Base-by-base conservation (phyloP, 2,329 filamentous ascomycete species). In the Aaosphaeria pasadenensis region DNA sequence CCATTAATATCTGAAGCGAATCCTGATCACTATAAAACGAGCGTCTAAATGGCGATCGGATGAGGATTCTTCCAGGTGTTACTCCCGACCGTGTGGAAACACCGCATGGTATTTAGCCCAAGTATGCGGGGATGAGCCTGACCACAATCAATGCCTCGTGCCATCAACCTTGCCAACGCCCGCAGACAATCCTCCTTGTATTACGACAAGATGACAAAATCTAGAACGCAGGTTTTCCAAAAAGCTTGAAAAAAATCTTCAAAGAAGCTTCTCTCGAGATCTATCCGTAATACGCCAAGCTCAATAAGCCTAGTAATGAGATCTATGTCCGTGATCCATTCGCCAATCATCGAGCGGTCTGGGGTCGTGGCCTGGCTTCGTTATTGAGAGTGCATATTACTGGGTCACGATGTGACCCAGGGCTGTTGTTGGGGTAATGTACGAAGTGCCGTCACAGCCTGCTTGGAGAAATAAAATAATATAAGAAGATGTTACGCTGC, bases 231-330 rank as follows among this genome's bases (percentile, higher is more conserved):
- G 17, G 17, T 24, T 24, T 24, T 24, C 17, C 17, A 24, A 43
- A 6, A n/a, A 44, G 42, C 42, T n/a, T 44, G 32, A 35, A 5
- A 11, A 9, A 35, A 35, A 44, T 9, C 29, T 32, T 31, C 11
- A n/a, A 32, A 13, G 43, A 50, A 44, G 42, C 43, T 46, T 44
- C 35, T 24, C 17, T 24, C 35, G 35, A 36, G 48, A 47, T 50
- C 48, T 43, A 43, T 41, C 46, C 46, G 46, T 41, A 39, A 6
- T 7, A 13, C 32, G 40, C 35, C 31, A 46, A 50, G 40, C 9
- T 11, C 17, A 46, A 50, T 46, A 46, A 44, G 33, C 5, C 7
- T 6, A 30, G n/a, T 24, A 24, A 24, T 24, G 17, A 24, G 17
- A 24, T 24, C 17, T 24, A 24, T 24, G 17, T 24, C 17, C 17